phyloP scores from a whole-genome alignment of 768 basidiomycete genomes.

The Crepidotus variabilis region DNA sequence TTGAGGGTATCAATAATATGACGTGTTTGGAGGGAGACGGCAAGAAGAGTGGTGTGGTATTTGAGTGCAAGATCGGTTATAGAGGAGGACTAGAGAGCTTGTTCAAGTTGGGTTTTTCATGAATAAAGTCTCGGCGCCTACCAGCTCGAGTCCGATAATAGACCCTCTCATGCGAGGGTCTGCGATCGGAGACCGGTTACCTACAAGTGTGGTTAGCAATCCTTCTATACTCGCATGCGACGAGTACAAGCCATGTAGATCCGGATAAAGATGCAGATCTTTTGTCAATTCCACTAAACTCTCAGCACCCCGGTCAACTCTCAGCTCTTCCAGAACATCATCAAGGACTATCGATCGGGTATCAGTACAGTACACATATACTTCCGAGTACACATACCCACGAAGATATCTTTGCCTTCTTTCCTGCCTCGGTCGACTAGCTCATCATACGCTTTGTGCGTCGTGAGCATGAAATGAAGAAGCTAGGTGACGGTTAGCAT shows the following conservation, averaged over 20 bases:
- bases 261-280: conserved; percentile 92
- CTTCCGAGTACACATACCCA: conserved; percentile 33
- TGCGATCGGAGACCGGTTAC: conserved; percentile 94
- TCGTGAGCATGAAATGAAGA: conserved; percentile 92
- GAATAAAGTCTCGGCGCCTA: conserved; percentile 23
- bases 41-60: conserved; percentile 88
- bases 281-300: conserved; percentile 83
- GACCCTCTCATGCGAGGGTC: conserved; percentile 95
- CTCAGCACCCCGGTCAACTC: conserved; percentile 46
- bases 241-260: conserved; percentile 68
- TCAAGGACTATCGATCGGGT: conserved; percentile 52
- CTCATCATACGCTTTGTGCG: conserved; percentile 79
- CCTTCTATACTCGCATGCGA: not conserved
- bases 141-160: conserved; percentile 81
- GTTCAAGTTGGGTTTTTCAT: not conserved
- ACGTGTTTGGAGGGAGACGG: conserved; percentile 90
- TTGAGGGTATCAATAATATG: conserved; percentile 95
- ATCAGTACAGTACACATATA: not conserved
- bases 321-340: conserved; percentile 66
- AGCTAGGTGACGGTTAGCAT: conserved; percentile 40
- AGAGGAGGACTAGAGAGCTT: not conserved
- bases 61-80: conserved; percentile 74
- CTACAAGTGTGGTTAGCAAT: conserved; percentile 33
- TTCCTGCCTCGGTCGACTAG: conserved; percentile 63
- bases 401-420: conserved; percentile 55